Evolutionary conservation across 768 basidiomycete genomes (phyloP), one percentile per base, ranked within the genome.

Genomic region (Phylloporus sp.): DNA sequence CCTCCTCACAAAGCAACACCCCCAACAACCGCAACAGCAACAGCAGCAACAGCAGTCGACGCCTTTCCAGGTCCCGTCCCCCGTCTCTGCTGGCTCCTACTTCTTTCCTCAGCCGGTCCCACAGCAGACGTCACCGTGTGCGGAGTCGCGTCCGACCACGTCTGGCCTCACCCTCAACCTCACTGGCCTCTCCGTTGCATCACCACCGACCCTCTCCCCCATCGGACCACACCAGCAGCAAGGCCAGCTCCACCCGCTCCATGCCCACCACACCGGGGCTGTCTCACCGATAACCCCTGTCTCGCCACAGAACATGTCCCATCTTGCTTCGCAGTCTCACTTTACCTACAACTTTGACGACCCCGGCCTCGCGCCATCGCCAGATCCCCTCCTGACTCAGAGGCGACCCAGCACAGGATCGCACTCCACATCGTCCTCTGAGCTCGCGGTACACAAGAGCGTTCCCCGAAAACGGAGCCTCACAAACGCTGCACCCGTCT

Each of bases 391-490:
- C 52, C 70, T 50, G 62, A 59, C 50, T 52, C 71, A 65, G 45
- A 60, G 67, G 41, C 68, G 74, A 15, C 74, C 74, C 23, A 69
- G 71, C 38, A 67, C 73, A 13, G 67, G 69, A 49, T 66, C 67
- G 5, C 73, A 73, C 52, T 70, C 67, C 23, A 57, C 69, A 16
- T 75, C 82, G 20, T 74, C 80, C 26, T 77, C 81, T 22, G 77
- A 82, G 10, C 59, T 69, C 31, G 51, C 42, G 2, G 73, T 74
- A 10, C 68, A 74, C 51, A 78, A 82, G 45, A 77, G 78, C 39
- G 75, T 85, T 10, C 82, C 85, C 2, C 73, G 84, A 32, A 88
- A 88, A 67, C 76, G 86, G 52, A 84, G 82, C 63, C 84, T 86
- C 61, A 81, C 74, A 2, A 68, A 71, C 46, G 64, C 70, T 4